A percentile compares a stretch with the other conserved stretches of the same genome.
Conservation (phyloP, 2,329 filamentous ascomycete species). For the Colletotrichum euphorbiae region DNA sequence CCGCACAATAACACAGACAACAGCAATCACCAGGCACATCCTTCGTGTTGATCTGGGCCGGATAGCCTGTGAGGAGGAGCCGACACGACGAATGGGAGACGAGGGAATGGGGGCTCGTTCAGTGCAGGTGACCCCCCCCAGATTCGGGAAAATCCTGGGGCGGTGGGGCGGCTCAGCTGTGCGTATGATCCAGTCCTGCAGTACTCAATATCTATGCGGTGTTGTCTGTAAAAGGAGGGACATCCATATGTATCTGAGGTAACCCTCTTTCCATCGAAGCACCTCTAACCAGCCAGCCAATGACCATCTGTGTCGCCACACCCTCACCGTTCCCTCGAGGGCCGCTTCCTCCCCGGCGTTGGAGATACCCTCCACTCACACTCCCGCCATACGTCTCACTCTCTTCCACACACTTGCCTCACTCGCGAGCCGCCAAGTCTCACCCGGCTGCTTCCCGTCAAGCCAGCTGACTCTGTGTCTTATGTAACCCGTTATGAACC, state of each 20-base stretch:
- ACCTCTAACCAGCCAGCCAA: conserved; percentile 3
- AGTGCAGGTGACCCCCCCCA: conserved; percentile 29
- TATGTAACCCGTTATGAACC: background rate
- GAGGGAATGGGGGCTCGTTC: background rate
- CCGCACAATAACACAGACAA: background rate
- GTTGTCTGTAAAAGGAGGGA: too few relatives aligned
- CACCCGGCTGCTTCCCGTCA: background rate
- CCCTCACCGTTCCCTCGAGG: background rate
- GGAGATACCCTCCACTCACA: too few relatives aligned
- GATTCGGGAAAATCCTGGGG: conserved; percentile 31
- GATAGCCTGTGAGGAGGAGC: background rate
- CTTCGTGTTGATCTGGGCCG: conserved; percentile 6
- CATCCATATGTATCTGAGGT: background rate
- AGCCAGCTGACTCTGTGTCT: conserved; percentile 6
- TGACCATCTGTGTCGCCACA: conserved; percentile 5
- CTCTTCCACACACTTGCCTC: background rate
- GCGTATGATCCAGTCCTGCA: background rate
- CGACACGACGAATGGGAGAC: background rate
- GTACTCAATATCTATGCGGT: too few relatives aligned
- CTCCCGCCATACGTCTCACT: background rate
- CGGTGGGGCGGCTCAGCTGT: conserved; percentile 11
- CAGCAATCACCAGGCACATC: conserved; percentile 2
- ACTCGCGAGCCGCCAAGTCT: background rate
- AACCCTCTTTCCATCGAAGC: background rate
- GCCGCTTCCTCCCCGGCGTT: background rate